phyloP scores from a whole-genome alignment of 257 asterid species.

The Nicotiana tomentosiformis region DNA sequence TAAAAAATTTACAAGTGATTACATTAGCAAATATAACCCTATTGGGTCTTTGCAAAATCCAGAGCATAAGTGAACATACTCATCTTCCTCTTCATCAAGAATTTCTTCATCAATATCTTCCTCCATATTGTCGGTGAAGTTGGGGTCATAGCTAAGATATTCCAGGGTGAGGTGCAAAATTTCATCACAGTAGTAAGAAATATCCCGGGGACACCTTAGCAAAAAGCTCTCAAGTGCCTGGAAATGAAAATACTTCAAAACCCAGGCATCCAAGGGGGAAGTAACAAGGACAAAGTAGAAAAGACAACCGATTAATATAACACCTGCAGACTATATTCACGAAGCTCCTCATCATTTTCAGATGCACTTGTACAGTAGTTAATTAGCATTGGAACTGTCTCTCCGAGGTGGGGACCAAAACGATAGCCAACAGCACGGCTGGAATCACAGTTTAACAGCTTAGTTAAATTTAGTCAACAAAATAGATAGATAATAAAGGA shows the following conservation, averaged over 20 bases:
- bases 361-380: constrained; percentile 89
- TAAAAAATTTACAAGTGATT: background rate
- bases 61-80: constrained; percentile 46
- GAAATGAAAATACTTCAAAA: constrained; percentile 16
- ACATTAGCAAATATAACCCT: constrained; percentile 1
- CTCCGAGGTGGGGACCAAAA: constrained; percentile 97
- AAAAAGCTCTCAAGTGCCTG: constrained; percentile 95
- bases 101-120: constrained; percentile 89
- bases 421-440: constrained; percentile 99
- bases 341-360: constrained; percentile 98
- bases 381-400: constrained; percentile 78
- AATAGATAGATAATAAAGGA: background rate
- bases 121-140: constrained; percentile 97
- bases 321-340: constrained; percentile 98
- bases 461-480: background rate
- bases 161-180: constrained; percentile 80
- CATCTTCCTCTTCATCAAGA: constrained; percentile 91
- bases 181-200: constrained; percentile 71
- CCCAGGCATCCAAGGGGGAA: background rate
- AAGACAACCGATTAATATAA: background rate
- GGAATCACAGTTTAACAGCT: background rate
- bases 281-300: background rate
- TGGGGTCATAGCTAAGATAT: constrained; percentile 92
- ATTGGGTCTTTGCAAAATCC: constrained; percentile 6
- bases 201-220: constrained; percentile 93